Evolutionary conservation across 192 early-diverging fungal species (phyloP), one percentile per base, ranked within the genome.

Genomic region (Jimgerdemannia flammicorona): DNA sequence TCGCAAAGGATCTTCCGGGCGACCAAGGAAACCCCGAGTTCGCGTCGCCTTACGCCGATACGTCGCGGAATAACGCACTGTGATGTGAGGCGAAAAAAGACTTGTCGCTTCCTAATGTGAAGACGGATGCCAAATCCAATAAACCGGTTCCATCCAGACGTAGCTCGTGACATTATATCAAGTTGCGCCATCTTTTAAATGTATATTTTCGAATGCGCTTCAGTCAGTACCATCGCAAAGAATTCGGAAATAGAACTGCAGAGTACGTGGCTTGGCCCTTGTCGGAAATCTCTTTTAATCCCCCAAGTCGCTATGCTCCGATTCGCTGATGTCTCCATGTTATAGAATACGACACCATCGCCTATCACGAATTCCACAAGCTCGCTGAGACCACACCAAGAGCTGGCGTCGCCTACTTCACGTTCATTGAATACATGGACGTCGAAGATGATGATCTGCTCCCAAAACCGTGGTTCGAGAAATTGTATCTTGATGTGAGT

Each of bases 1-100:
- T 93, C 4, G 82, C 91, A 14, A 76, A 81, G 14, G 78, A 87
- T n/a, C 85, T 84, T 74, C 89, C 90, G 29, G 87, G 81, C 14
- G 88, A 87, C 66, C 75, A 74, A 3, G 6, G 49, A 14, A 73
- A 70, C 54, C 82, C 81, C 2, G 72, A 90, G 41, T 90, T 88
- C 77, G 75, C 87, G 2, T 87, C 87, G 18, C 82, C 86, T 1
- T 89, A 83, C 72, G 87, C 88, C 17, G 88, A 66, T 69, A 67
- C 54, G 42, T 39, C 4, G 49, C 49, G 49, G 14, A 14, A 59
- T 10, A 59, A 6, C 14, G 49, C 6, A 59, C 14, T 59, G 14
- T 59, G 14, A 59, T 59, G 49, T 6, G 14, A 29, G 29, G 29
- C 29, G 29, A 29, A 29, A 29, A 1, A 29, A 29, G 29, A 29